Percentiles rank a stretch among this genome's conserved stretches.
phyloP scores from a whole-genome alignment of 148 eudicot genomes.

The Dianthus caryophyllus region DNA sequence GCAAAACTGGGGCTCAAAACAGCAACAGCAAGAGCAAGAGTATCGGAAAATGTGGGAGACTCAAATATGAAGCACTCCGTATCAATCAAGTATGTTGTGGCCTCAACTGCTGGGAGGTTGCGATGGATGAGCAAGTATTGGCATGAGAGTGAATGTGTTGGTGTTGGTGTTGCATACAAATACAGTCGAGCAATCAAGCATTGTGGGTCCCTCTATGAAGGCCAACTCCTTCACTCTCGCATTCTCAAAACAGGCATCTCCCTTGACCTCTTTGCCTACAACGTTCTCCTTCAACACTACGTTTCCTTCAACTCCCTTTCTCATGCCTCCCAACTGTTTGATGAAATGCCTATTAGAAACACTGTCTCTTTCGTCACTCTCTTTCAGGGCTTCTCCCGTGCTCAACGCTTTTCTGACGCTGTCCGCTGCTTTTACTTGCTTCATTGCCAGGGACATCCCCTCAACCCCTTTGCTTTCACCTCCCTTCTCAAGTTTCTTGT shows the following conservation, averaged over 20 bases:
- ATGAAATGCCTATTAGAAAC: constrained; percentile 59
- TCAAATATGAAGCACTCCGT: too few relatives aligned
- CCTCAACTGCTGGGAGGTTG: too few relatives aligned
- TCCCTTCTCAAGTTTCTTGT: constrained; percentile 67
- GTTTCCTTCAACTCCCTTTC: constrained; percentile 32
- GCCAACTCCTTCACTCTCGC: constrained; percentile 52
- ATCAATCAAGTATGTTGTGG: too few relatives aligned
- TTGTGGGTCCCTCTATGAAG: too few relatives aligned
- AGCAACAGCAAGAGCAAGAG: too few relatives aligned
- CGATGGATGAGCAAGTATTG: too few relatives aligned
- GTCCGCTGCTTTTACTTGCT: constrained; percentile 44
- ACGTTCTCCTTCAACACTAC: constrained; percentile 62
- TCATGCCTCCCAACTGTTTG: constrained; percentile 57
- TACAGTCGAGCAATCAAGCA: too few relatives aligned
- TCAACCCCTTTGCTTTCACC: constrained; percentile 75
- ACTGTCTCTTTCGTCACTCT: constrained; percentile 63
- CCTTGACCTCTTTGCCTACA: constrained; percentile 59
- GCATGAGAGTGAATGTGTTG: too few relatives aligned
- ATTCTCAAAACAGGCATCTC: constrained; percentile 54
- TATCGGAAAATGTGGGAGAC: too few relatives aligned
- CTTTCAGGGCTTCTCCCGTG: constrained; percentile 49
- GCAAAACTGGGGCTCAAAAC: too few relatives aligned
- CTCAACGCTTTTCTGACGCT: constrained; percentile 32
- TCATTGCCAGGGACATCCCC: constrained; percentile 63
- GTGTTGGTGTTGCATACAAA: too few relatives aligned